These are phyloP conservation scores for Penicillium hesseltinei DNA, from an alignment of 2,329 filamentous ascomycete genomes.

Conservation along the genomic window DNA sequence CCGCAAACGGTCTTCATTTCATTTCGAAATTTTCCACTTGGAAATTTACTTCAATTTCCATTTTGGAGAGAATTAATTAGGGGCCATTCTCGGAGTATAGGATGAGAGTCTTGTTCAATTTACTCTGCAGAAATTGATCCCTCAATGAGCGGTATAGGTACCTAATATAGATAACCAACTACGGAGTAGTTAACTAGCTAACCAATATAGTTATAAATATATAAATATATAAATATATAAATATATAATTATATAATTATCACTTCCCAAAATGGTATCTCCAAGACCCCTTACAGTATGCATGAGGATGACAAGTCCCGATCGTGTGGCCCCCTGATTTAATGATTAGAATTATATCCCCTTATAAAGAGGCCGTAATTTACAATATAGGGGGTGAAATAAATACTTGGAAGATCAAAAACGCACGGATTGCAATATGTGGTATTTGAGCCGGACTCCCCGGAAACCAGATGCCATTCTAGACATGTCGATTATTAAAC, in stretches of 20 bases:
- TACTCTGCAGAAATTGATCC: no score
- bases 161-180: no score
- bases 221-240: no score
- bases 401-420: neutral
- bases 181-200: no score
- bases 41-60: neutral
- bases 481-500: neutral
- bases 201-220: no score
- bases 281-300: constrained; percentile 9
- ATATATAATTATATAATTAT: no score
- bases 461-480: neutral
- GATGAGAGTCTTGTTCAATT: no score
- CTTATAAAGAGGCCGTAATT: no score
- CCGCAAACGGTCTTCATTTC: constrained; percentile 1
- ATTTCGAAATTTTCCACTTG: neutral
- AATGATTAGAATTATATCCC: no score
- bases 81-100: no score
- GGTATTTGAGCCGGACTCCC: neutral
- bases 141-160: no score
- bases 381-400: neutral
- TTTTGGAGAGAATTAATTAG: no score
- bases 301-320: neutral
- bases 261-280: neutral
- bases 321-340: neutral
- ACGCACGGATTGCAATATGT: neutral